Conservation (phyloP, 2,329 filamentous ascomycete genomes). For the Neonectria hederae region DNA sequence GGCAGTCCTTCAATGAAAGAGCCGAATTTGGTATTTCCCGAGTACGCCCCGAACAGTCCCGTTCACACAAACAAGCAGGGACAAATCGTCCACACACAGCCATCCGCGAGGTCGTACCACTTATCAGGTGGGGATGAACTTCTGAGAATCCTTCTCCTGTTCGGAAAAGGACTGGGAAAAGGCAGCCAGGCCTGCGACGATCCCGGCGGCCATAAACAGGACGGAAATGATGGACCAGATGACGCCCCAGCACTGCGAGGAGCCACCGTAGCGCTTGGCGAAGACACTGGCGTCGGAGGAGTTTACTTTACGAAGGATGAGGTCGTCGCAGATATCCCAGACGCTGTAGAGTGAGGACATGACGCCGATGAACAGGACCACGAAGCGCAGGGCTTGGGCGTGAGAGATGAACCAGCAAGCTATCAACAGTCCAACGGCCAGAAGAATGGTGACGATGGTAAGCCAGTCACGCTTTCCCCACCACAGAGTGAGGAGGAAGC, state of each 20-base stretch:
- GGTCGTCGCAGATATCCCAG: conserved; percentile 87
- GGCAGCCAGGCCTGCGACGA: conserved; percentile 79
- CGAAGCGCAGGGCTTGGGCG: conserved; percentile 76
- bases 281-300: conserved; percentile 83
- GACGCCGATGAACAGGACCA: conserved; percentile 83
- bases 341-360: conserved; percentile 84
- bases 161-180: conserved; percentile 76
- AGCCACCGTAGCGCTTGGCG: conserved; percentile 79
- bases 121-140: conserved; percentile 65
- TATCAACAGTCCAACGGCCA: conserved; percentile 75
- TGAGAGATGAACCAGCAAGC: conserved; percentile 84
- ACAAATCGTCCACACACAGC: conserved; percentile 3
- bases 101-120: neutral
- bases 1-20: conserved; percentile 5
- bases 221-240: conserved; percentile 80
- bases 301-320: conserved; percentile 83
- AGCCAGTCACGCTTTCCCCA: conserved; percentile 84
- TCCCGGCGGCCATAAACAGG: conserved; percentile 75
- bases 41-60: conserved; percentile 12
- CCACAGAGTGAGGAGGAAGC: conserved; percentile 82
- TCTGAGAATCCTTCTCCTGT: conserved; percentile 74
- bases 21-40: conserved; percentile 4
- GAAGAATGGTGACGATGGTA: conserved; percentile 74
- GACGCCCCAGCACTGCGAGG: conserved; percentile 82
- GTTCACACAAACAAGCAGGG: conserved; percentile 8